Percentiles rank a stretch among this genome's conserved stretches.
phyloP scores from a whole-genome alignment of 352 stramenopile species.

The Thraustotheca clavata region DNA sequence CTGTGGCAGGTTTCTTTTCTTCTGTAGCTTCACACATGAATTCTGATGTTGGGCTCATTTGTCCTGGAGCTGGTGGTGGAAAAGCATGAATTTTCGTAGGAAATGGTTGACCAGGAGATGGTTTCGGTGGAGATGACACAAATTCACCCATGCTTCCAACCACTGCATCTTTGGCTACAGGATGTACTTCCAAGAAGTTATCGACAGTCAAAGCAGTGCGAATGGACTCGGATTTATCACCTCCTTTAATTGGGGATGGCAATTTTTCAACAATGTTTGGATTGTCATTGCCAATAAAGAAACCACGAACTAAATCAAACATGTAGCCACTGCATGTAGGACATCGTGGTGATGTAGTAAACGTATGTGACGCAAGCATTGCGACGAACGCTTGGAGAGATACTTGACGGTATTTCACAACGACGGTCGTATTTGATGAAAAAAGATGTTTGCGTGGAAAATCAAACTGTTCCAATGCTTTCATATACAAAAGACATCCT shows the following conservation, averaged over 20 bases:
- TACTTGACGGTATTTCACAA: slow-evolving; percentile 78
- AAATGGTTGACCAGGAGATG: not conserved
- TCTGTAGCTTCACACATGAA: too few relatives aligned
- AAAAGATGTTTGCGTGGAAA: slow-evolving; percentile 81
- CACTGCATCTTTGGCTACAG: not conserved
- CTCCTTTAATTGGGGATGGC: not conserved
- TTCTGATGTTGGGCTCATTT: too few relatives aligned
- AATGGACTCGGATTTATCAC: slow-evolving; percentile 30
- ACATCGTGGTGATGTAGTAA: slow-evolving; percentile 69
- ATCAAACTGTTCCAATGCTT: slow-evolving; percentile 70
- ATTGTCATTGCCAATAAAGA: slow-evolving; percentile 41
- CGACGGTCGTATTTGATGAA: slow-evolving; percentile 55
- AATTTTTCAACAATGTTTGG: slow-evolving; percentile 4
- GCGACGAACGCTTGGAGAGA: slow-evolving; percentile 60
- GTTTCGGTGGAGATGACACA: slow-evolving; percentile 12
- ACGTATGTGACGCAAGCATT: slow-evolving; percentile 71
- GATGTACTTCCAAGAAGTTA: slow-evolving; percentile 33
- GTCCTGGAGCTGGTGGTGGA: slow-evolving; percentile 22
- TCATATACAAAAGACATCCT: slow-evolving; percentile 75
- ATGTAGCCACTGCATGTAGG: slow-evolving; percentile 62
- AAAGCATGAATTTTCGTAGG: slow-evolving; percentile 43
- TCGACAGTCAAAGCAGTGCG: slow-evolving; percentile 69
- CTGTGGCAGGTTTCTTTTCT: not conserved
- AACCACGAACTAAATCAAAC: slow-evolving; percentile 72
- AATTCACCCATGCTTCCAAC: slow-evolving; percentile 7